phyloP scores from a whole-genome alignment of 1,284 basidiomycete genomes.

The Leccinum pachyderme region DNA sequence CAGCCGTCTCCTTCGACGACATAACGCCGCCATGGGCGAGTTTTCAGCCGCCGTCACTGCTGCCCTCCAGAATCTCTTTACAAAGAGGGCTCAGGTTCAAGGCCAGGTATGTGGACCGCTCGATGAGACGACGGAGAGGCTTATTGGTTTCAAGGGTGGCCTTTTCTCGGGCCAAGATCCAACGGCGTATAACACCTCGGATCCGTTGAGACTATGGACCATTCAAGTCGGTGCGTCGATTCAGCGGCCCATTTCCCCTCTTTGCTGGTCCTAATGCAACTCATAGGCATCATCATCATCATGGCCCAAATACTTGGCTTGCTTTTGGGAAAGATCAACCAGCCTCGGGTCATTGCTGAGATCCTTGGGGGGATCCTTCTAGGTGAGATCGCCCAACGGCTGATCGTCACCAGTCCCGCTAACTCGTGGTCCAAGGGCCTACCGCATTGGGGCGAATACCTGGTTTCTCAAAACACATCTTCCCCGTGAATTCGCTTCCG shows the following conservation, averaged over 20 bases:
- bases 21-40: constrained; percentile 30
- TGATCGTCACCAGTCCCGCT: not conserved
- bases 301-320: constrained; percentile 79
- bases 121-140: not conserved
- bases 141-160: constrained; percentile 34
- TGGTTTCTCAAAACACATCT: constrained; percentile 81
- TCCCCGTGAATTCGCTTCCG: constrained; percentile 68
- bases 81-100: constrained; percentile 36
- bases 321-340: constrained; percentile 67
- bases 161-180: constrained; percentile 74
- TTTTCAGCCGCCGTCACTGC: constrained; percentile 40
- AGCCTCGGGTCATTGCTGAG: constrained; percentile 86
- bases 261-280: not conserved
- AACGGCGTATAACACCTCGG: constrained; percentile 54
- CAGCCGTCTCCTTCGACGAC: not conserved
- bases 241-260: not conserved
- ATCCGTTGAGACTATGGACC: constrained; percentile 88
- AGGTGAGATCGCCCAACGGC: constrained; percentile 37
- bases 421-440: constrained; percentile 46
- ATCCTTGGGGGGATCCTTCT: constrained; percentile 91
- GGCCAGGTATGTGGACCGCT: constrained; percentile 37
- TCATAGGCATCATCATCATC: constrained; percentile 50
- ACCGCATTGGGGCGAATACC: constrained; percentile 77
- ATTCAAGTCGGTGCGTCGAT: constrained; percentile 72
- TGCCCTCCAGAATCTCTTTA: constrained; percentile 31